Evolutionary conservation across 495 filamentous ascomycete genomes (phyloP).

Genomic region (Aspergillus taichungensis): DNA sequence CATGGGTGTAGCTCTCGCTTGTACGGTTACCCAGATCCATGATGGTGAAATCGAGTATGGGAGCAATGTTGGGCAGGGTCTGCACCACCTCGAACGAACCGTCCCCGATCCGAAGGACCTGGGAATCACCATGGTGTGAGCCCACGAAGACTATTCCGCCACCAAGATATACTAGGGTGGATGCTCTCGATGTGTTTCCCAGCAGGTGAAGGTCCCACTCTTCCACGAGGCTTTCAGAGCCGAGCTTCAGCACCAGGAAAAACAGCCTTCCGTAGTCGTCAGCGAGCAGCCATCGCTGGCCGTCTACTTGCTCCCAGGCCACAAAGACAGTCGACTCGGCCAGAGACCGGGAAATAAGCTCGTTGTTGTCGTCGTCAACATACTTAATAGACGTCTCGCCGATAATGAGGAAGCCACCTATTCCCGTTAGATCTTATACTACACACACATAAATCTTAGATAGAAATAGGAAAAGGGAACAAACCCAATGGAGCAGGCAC

Average conservation of each 20-base stretch:
- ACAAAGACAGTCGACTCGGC: conserved; percentile 73
- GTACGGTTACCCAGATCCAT: conserved; percentile 89
- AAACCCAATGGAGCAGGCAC: conserved; percentile 54
- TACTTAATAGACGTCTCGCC: conserved; percentile 81
- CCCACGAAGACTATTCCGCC: conserved; percentile 72
- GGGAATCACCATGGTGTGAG: conserved; percentile 87
- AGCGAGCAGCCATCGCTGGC: conserved; percentile 70
- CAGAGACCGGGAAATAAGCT: conserved; percentile 50
- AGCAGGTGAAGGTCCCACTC: conserved; percentile 59
- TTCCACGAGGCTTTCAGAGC: conserved; percentile 51
- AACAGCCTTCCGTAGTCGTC: conserved; percentile 84
- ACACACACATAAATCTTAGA: background rate
- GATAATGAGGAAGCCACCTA: conserved; percentile 70
- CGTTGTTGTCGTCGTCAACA: conserved; percentile 60
- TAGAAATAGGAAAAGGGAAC: conserved; percentile 9
- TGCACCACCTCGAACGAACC: conserved; percentile 59
- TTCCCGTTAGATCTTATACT: conserved; percentile 3
- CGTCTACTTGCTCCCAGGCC: conserved; percentile 78
- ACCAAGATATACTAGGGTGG: conserved; percentile 69
- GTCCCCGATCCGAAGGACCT: conserved; percentile 59
- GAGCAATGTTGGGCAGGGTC: conserved; percentile 75
- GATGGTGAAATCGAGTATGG: conserved; percentile 84
- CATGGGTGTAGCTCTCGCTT: conserved; percentile 68
- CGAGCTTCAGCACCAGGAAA: conserved; percentile 64
- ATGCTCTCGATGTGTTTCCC: conserved; percentile 64